Base-by-base conservation (phyloP, 139 green algal species). In the Tetraselmis striata region DNA sequence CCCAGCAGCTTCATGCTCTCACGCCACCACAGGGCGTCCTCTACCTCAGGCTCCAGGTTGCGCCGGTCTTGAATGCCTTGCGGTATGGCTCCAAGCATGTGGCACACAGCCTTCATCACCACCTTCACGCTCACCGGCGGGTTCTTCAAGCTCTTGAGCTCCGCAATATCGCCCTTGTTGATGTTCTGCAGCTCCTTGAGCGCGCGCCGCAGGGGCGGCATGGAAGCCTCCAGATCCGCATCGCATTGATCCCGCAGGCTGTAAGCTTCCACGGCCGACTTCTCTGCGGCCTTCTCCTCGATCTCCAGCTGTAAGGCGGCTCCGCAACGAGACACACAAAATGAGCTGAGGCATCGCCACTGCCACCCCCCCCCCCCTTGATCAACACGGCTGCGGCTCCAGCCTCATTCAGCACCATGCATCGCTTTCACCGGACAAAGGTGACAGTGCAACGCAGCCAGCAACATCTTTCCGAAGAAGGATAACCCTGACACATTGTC, bases 1-100 rank as follows among this genome's bases (percentile, higher is more conserved):
- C 75, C 67, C 31, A 93, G 79, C 79, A 94, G 77, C 18, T 81
- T 83, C 75, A 87, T 89, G 59, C 82, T 88, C 29, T 89, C 84
- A 0, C 81, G 59, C 90, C 90, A 94, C 87, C 88, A 94, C 31
- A 89, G 85, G 23, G 88, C 79, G 0, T 85, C 79, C 84, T 86
- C 86, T 78, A 85, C 87, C 32, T 89, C 85, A 23, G 79, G 85
- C 29, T 84, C 82, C 29, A 31, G 29, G 77, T 88, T 85, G 75
- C 28, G 45, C 22, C 81, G 77, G 2, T 74, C 85, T 1, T 32
- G 26, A 0, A 89, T 75, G 1, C 82, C 31, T 1, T 82, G 77
- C 28, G 87, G 87, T 0, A 84, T 83, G 67, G 31, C 27, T 58
- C 82, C 83, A 29, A 91, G 79, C 85, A 91, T 88, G 74, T 88